Percentiles rank a stretch among this genome's conserved stretches.
Conservation (phyloP, 371 early-diverging fungal species). For the Mucor plumbeus region DNA sequence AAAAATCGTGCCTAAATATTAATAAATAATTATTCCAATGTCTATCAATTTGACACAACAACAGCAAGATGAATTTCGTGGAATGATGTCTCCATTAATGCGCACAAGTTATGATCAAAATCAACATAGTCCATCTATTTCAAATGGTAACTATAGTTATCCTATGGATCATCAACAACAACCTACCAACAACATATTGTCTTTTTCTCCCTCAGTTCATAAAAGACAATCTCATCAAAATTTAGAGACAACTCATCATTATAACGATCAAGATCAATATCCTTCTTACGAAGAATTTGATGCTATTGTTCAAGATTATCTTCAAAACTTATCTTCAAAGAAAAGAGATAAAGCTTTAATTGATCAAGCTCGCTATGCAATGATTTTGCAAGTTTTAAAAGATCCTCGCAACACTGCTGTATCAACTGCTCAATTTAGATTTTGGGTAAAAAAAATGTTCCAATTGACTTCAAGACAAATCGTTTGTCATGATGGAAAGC, state of each 20-base stretch:
- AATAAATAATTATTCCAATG: constrained; percentile 6
- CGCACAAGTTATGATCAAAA: constrained; percentile 6
- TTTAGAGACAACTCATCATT: constrained; percentile 6
- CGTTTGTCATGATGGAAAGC: constrained; percentile 63
- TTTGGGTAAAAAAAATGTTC: constrained; percentile 76
- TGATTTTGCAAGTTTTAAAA: constrained; percentile 60
- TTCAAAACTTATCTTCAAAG: constrained; percentile 61
- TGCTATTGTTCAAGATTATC: constrained; percentile 56
- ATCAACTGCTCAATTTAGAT: constrained; percentile 68
- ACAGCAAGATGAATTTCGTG: constrained; percentile 19
- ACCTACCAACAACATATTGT: not conserved
- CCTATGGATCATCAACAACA: not conserved
- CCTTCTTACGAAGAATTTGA: constrained; percentile 48
- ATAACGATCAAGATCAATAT: constrained; percentile 45
- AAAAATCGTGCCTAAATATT: not conserved
- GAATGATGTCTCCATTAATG: constrained; percentile 18
- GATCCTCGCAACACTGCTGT: constrained; percentile 65
- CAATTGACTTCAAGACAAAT: constrained; percentile 48
- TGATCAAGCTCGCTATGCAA: constrained; percentile 55
- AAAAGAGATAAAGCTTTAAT: constrained; percentile 68
- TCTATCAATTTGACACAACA: constrained; percentile 25
- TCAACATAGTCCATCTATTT: not conserved
- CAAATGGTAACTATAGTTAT: constrained; percentile 14
- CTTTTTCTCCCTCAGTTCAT: constrained; percentile 4
- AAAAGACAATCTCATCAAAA: constrained; percentile 1